These are phyloP conservation scores for Gossypium herbaceum DNA, from an alignment of 345 rosid genomes.

Conservation along the genomic window DNA sequence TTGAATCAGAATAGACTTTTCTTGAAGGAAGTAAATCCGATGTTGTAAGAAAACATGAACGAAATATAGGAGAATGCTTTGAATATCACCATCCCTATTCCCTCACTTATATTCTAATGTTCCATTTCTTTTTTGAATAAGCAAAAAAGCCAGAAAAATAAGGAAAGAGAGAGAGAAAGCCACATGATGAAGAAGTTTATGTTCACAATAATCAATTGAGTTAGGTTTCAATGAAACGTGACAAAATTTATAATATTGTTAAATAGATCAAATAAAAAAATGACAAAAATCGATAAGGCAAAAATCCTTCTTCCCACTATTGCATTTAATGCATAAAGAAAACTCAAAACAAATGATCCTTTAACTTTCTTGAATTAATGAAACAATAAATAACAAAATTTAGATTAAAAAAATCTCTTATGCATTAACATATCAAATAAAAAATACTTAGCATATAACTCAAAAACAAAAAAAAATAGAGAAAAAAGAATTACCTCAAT, in stretches of 20 bases:
- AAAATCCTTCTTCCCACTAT: not conserved
- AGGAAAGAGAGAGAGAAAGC: not conserved
- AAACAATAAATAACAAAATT: not conserved
- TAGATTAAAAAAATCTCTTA: not conserved
- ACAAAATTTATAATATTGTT: no score
- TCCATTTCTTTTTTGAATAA: not conserved
- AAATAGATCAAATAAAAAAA: not conserved
- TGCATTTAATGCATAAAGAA: not conserved
- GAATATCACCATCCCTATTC: not conserved
- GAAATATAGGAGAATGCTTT: not conserved
- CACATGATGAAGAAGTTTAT: not conserved
- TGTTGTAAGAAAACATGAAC: not conserved
- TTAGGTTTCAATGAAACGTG: no score
- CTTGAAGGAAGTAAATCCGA: no score
- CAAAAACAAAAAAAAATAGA: not conserved
- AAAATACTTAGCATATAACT: not conserved
- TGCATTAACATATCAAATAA: not conserved
- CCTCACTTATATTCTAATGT: not conserved
- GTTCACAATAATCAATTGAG: not conserved
- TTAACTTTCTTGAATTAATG: not conserved
- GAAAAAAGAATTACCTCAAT: constrained; percentile 21
- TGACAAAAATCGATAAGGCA: not conserved
- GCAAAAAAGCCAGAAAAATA: not conserved
- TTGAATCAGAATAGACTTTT: no score
- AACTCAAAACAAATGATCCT: not conserved